Evolutionary conservation across 1,139 yeast genomes (phyloP).

Genomic region (Sugiyamaella japonica): DNA sequence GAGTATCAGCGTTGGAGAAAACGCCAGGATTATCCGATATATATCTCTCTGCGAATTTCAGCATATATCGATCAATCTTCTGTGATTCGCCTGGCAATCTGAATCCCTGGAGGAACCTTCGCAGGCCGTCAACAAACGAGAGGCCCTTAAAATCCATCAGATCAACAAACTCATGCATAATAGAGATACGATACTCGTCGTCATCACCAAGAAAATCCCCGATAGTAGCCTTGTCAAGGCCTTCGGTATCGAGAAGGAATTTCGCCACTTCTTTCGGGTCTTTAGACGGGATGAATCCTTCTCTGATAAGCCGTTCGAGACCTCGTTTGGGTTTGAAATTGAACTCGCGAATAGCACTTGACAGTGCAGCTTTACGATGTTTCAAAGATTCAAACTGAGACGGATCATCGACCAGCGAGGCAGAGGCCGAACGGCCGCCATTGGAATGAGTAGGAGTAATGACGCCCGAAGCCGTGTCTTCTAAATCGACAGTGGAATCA

Average conservation of each 20-base stretch:
- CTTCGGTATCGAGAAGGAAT: constrained; percentile 74
- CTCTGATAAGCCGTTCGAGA: constrained; percentile 56
- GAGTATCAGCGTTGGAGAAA: constrained; percentile 91
- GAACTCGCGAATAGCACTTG: constrained; percentile 77
- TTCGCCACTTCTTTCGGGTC: constrained; percentile 70
- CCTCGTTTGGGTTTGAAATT: constrained; percentile 87
- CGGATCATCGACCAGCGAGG: constrained; percentile 57
- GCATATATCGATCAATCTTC: constrained; percentile 93
- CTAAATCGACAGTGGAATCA: constrained; percentile 14
- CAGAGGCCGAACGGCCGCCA: constrained; percentile 14
- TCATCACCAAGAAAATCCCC: constrained; percentile 96
- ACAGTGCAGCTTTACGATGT: constrained; percentile 75
- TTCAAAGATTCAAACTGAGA: constrained; percentile 83
- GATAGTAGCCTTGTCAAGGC: constrained; percentile 76
- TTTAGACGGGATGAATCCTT: constrained; percentile 61
- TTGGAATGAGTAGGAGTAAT: constrained; percentile 20
- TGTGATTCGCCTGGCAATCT: constrained; percentile 98
- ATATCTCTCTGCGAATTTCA: constrained; percentile 92
- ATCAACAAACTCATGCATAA: constrained; percentile 94
- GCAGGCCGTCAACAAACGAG: constrained; percentile 81
- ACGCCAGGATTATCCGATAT: constrained; percentile 81
- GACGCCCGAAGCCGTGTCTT: constrained; percentile 16
- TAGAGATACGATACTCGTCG: constrained; percentile 68
- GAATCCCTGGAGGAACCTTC: constrained; percentile 80
- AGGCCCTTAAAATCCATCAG: constrained; percentile 70